Evolutionary conservation across 129 eudicot genomes (phyloP).

Genomic region (Erigeron canadensis): DNA sequence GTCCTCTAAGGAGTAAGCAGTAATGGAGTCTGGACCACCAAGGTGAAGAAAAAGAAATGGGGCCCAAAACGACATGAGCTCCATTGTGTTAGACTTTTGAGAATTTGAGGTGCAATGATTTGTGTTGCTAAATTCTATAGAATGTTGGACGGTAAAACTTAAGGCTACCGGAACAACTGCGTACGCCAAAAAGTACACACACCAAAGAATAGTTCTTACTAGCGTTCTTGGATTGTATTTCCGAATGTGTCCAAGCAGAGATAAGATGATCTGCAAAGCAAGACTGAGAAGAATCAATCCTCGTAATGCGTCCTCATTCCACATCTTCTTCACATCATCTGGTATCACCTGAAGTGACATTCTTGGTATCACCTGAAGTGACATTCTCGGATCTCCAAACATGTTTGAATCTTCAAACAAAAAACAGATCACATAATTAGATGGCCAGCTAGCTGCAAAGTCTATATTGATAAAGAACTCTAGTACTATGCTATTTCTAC

Average conservation of each 20-base stretch:
- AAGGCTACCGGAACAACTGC: conserved; percentile 38
- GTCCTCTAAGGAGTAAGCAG: conserved; percentile 53
- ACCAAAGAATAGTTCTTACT: conserved; percentile 36
- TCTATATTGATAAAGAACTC: too few relatives aligned
- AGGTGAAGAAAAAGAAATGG: conserved; percentile 55
- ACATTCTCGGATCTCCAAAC: not conserved
- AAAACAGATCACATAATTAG: not conserved
- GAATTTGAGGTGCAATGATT: not conserved
- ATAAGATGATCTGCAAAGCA: conserved; percentile 29
- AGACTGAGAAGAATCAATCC: conserved; percentile 35
- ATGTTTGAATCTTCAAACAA: not conserved
- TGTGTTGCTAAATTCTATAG: conserved; percentile 2
- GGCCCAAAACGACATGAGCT: conserved; percentile 55
- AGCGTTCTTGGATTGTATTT: conserved; percentile 20
- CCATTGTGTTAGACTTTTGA: not conserved
- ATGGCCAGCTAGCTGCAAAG: not conserved
- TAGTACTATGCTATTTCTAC: too few relatives aligned
- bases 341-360: not conserved
- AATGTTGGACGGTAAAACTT: conserved; percentile 29
- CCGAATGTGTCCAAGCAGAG: conserved; percentile 34
- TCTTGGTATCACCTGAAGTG: not conserved
- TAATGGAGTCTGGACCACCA: conserved; percentile 61
- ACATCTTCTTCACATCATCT: conserved; percentile 10
- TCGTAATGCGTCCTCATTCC: conserved; percentile 39
- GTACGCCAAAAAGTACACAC: conserved; percentile 37